Evolutionary conservation across 1,284 basidiomycete genomes (phyloP).

Genomic region (Ganoderma lingzhi): DNA sequence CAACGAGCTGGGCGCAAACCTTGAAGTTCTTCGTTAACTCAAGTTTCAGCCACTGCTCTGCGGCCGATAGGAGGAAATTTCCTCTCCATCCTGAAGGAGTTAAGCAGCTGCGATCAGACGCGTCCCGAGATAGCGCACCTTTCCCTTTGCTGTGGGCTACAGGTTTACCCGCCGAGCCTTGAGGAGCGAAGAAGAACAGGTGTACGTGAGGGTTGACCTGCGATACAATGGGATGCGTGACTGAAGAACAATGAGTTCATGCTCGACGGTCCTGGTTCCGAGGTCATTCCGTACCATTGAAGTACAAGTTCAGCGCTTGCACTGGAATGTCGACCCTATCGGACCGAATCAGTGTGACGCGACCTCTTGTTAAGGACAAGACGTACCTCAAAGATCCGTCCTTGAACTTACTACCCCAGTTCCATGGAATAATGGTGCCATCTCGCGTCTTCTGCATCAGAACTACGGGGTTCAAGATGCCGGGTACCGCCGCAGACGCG

Average conservation of each 20-base stretch:
- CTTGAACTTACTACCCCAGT: conserved; percentile 92
- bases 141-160: conserved; percentile 93
- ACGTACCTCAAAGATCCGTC: conserved; percentile 86
- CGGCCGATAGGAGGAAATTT: conserved; percentile 92
- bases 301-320: conserved; percentile 91
- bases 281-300: conserved; percentile 67
- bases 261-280: not conserved
- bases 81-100: conserved; percentile 84
- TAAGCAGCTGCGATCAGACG: not conserved
- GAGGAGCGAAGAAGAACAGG: conserved; percentile 96
- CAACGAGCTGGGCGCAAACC: conserved; percentile 40
- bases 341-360: conserved; percentile 2
- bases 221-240: conserved; percentile 95
- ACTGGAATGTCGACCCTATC: conserved; percentile 91
- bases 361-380: not conserved
- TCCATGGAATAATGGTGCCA: conserved; percentile 90
- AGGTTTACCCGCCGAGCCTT: conserved; percentile 93
- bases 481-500: conserved; percentile 87
- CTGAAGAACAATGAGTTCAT: conserved; percentile 50
- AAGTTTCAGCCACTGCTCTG: conserved; percentile 93
- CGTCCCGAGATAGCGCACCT: conserved; percentile 53
- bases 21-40: conserved; percentile 97
- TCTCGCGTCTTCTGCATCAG: conserved; percentile 92
- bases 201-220: conserved; percentile 99
- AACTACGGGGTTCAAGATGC: conserved; percentile 88